Conservation (phyloP, 2,329 filamentous ascomycete species). For the Whalleya microplaca region DNA sequence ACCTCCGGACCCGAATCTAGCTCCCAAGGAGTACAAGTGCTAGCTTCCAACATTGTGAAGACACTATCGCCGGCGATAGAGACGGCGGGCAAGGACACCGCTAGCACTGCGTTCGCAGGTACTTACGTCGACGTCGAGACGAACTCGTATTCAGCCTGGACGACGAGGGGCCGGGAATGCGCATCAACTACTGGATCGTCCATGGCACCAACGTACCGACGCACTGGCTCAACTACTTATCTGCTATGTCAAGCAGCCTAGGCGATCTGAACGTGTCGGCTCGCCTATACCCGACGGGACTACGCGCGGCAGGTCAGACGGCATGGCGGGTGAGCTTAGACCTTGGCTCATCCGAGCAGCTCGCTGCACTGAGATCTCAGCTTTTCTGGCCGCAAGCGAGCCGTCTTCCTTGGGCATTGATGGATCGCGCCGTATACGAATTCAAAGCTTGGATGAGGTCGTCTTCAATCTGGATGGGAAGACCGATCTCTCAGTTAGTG, state of each 20-base stretch:
- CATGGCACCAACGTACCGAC: conserved; percentile 9
- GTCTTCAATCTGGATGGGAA: conserved; percentile 1
- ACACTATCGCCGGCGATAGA: conserved; percentile 10
- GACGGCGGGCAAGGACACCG: conserved; percentile 11
- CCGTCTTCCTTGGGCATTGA: conserved; percentile 7
- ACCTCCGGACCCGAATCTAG: conserved; percentile 3
- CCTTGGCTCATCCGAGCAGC: conserved; percentile 6
- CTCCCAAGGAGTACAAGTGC: background rate
- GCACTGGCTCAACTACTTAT: too few species aligned
- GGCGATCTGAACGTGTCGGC: background rate
- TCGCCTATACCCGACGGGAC: conserved; percentile 13
- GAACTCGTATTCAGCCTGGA: conserved; percentile 3
- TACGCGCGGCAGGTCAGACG: background rate
- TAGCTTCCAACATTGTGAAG: conserved; percentile 3
- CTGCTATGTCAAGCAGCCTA: too few species aligned
- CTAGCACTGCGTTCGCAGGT: conserved; percentile 5
- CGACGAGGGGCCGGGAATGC: conserved; percentile 9
- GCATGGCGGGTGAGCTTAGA: conserved; percentile 8
- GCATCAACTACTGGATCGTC: conserved; percentile 4
- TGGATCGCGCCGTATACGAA: conserved; percentile 15
- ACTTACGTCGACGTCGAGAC: conserved; percentile 10
- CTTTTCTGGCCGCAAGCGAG: conserved; percentile 13
- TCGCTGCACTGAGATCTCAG: conserved; percentile 3
- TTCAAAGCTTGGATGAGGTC: conserved; percentile 15
- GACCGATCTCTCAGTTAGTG: too few species aligned